Evolutionary conservation across 345 rosid species (phyloP), one percentile per base, ranked within the genome.

Genomic region (Arabidopsis arenosa): DNA sequence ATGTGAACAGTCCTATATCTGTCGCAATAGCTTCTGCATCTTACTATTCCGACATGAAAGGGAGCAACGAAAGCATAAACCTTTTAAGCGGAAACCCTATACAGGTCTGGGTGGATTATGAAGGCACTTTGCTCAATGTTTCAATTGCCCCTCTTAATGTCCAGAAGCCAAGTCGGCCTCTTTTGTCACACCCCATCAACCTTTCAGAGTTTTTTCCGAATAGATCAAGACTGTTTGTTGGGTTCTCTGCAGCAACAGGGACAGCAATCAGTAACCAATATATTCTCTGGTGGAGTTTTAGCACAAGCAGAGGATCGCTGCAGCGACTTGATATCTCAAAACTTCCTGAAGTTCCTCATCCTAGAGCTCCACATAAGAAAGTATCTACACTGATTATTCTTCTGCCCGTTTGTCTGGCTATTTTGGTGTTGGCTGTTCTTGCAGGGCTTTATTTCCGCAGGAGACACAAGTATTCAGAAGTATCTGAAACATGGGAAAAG

Each of bases 281-380:
- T 47, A 73, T 89, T 26, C 84, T 86, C 17, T 85, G 92, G 51
- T 90, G 97, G 92, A 91, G 91, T 77, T 91, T 83, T 71, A 83
- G 64, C 48, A 75, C 53, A 55, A 82, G 64, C 40, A 85, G 88
- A 30, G 76, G 63, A 76, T 79, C 86, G 10, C 12, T 71, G 18
- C 72, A 82, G 35, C 49, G 52, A 14, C 82, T 92, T 10, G 63
- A 75, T 37, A 63, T 85, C 26, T 75, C 88, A 53, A 77, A 73
- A 32, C 90, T 92, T 55, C 93, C 93, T 4, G 1, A 23, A 21
- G 82, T 85, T 80, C 93, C 93, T 14, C 79, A 28, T 14, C 72
- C 40, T 3, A 33, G 2, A 58, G 68, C 68, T 72, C 56, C 63
- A 9, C 75, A 30, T 36, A 67, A 73, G 71, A 54, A 62, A 0